phyloP scores from a whole-genome alignment of 1,284 basidiomycete species.

The Stereum hirsutum region DNA sequence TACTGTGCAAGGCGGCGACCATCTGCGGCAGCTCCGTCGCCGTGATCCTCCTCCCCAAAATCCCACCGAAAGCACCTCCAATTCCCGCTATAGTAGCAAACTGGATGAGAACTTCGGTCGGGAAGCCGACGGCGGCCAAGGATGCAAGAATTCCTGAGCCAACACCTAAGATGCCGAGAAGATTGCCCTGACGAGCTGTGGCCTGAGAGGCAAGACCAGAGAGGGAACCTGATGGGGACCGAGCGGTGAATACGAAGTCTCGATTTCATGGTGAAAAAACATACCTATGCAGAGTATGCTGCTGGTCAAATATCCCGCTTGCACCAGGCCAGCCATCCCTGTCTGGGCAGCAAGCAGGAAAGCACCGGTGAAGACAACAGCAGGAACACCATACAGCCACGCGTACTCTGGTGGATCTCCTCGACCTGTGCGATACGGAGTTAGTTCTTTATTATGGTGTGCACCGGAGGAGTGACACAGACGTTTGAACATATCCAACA shows the following conservation, averaged over 20 bases:
- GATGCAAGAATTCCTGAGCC: conserved; percentile 73
- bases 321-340: conserved; percentile 77
- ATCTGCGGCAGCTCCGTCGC: conserved; percentile 81
- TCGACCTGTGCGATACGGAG: conserved; percentile 1
- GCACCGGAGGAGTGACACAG: conserved; percentile 13
- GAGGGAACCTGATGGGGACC: conserved; percentile 43
- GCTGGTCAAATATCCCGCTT: conserved; percentile 76
- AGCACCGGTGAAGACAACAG: conserved; percentile 70
- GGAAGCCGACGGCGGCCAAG: conserved; percentile 73
- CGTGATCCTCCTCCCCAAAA: conserved; percentile 74
- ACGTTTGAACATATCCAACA: conserved; percentile 89
- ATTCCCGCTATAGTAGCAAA: conserved; percentile 69
- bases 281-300: conserved; percentile 75
- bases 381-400: conserved; percentile 73
- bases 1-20: conserved; percentile 67
- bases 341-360: conserved; percentile 74
- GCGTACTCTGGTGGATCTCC: conserved; percentile 76
- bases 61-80: conserved; percentile 56
- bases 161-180: conserved; percentile 78
- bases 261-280: conserved; percentile 7
- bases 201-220: conserved; percentile 67
- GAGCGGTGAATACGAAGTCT: background rate
- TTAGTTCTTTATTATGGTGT: background rate
- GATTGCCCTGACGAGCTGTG: conserved; percentile 76
- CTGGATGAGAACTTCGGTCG: conserved; percentile 63